Percentiles rank a stretch among this genome's conserved stretches.
phyloP scores from a whole-genome alignment of 371 early-diverging fungal genomes.

The Mucor circinelloides region DNA sequence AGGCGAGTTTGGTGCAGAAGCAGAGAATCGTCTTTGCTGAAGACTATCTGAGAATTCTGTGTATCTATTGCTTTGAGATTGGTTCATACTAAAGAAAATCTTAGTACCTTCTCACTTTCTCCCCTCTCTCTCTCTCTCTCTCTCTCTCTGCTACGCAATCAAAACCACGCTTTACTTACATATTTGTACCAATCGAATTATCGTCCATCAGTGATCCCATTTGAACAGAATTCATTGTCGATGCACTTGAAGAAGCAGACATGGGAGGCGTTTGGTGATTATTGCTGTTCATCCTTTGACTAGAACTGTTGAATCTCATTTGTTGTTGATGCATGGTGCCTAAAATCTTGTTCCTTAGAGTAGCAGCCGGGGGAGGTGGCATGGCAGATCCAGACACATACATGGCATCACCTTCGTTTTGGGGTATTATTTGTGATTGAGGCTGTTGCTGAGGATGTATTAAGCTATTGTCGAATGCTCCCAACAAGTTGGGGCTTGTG shows the following conservation, averaged over 20 bases:
- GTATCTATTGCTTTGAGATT: neutral
- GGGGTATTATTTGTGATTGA: conserved; percentile 10
- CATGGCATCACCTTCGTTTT: conserved; percentile 22
- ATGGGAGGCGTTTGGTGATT: conserved; percentile 17
- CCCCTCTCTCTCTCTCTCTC: too few species aligned
- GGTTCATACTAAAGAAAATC: neutral
- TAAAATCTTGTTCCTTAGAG: conserved; percentile 33
- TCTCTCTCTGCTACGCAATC: neutral
- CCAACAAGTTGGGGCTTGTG: conserved; percentile 6
- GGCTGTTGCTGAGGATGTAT: conserved; percentile 1
- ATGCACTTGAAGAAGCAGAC: conserved; percentile 18
- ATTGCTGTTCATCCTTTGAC: conserved; percentile 2
- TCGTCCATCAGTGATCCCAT: neutral
- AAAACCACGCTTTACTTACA: conserved; percentile 3
- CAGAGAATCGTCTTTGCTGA: conserved; percentile 16
- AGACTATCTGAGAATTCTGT: conserved; percentile 5
- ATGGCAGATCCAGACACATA: conserved; percentile 35
- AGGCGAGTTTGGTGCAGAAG: conserved; percentile 29
- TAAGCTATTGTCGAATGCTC: neutral
- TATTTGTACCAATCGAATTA: neutral
- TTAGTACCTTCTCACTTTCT: neutral
- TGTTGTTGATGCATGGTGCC: conserved; percentile 6
- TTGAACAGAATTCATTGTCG: conserved; percentile 4
- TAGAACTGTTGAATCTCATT: conserved; percentile 2
- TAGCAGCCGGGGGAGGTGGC: conserved; percentile 44